Conservation (phyloP, 108 stramenopile species). For the Parietichytrium sp. region DNA sequence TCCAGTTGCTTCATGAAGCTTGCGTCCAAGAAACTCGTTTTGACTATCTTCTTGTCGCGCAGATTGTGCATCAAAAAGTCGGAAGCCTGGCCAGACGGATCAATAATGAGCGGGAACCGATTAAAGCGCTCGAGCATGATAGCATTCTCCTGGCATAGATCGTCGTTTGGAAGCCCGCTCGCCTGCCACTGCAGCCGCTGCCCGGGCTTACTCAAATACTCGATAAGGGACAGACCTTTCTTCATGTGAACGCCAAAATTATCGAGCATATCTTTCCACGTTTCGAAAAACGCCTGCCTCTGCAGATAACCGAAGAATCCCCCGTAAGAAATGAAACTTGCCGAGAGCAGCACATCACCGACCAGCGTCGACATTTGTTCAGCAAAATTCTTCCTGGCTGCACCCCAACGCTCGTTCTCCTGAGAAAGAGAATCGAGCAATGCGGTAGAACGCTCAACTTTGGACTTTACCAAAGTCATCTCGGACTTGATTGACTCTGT, state of each 20-base stretch:
- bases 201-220: slow-evolving; percentile 81
- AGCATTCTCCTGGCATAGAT: slow-evolving; percentile 88
- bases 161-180: slow-evolving; percentile 84
- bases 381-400: slow-evolving; percentile 79
- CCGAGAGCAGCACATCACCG: slow-evolving; percentile 85
- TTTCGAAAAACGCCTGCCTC: slow-evolving; percentile 65
- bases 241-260: slow-evolving; percentile 80
- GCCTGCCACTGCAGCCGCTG: slow-evolving; percentile 81
- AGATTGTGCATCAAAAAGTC: slow-evolving; percentile 75
- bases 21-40: slow-evolving; percentile 91
- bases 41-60: slow-evolving; percentile 78
- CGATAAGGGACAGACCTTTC: slow-evolving; percentile 64
- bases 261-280: slow-evolving; percentile 75
- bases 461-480: slow-evolving; percentile 83
- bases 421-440: slow-evolving; percentile 82
- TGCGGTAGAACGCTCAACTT: slow-evolving; percentile 87
- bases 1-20: slow-evolving; percentile 95
- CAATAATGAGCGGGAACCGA: slow-evolving; percentile 92
- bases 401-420: slow-evolving; percentile 93
- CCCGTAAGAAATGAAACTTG: slow-evolving; percentile 88
- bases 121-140: slow-evolving; percentile 82
- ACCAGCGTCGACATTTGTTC: slow-evolving; percentile 75
- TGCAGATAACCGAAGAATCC: slow-evolving; percentile 85
- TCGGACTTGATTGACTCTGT: slow-evolving; percentile 90
- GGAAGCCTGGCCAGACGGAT: slow-evolving; percentile 92